Conservation (phyloP, 805 yeast species). For the Candida michaelii region DNA sequence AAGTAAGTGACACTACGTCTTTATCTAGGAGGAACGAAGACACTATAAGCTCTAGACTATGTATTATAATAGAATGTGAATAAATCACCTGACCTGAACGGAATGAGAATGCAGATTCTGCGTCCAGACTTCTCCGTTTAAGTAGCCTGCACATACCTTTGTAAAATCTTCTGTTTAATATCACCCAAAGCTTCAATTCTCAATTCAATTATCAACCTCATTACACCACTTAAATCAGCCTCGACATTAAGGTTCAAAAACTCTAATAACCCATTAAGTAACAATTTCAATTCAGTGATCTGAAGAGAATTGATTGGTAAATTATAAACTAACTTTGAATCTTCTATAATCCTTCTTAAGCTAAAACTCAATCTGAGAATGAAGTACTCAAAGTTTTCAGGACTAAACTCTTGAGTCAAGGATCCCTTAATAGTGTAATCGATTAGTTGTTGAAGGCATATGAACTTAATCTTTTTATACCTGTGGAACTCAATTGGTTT, state of each 20-base stretch:
- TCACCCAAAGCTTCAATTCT: background rate
- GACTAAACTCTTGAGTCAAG: constrained; percentile 8
- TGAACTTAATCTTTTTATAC: constrained; percentile 49
- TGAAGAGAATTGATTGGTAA: constrained; percentile 71
- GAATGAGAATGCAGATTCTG: too few relatives aligned
- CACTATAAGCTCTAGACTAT: too few relatives aligned
- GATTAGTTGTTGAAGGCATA: constrained; percentile 55
- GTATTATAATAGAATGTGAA: too few relatives aligned
- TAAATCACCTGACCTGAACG: too few relatives aligned
- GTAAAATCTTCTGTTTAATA: background rate
- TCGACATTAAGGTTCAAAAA: too few relatives aligned
- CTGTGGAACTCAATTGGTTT: constrained; percentile 43
- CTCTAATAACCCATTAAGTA: constrained; percentile 26
- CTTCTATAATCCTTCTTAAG: constrained; percentile 63
- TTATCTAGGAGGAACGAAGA: too few relatives aligned
- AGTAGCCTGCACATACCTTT: background rate
- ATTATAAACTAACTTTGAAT: constrained; percentile 53
- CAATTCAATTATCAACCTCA: background rate
- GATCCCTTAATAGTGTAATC: constrained; percentile 28
- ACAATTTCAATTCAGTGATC: constrained; percentile 54
- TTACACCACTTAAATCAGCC: background rate
- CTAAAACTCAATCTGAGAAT: constrained; percentile 59
- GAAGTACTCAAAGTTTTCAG: constrained; percentile 35
- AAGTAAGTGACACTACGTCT: too few relatives aligned
- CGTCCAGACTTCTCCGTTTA: too few relatives aligned